Evolutionary conservation across 805 yeast species (phyloP), one percentile per base, ranked within the genome.

Genomic region (Candida easanensis): DNA sequence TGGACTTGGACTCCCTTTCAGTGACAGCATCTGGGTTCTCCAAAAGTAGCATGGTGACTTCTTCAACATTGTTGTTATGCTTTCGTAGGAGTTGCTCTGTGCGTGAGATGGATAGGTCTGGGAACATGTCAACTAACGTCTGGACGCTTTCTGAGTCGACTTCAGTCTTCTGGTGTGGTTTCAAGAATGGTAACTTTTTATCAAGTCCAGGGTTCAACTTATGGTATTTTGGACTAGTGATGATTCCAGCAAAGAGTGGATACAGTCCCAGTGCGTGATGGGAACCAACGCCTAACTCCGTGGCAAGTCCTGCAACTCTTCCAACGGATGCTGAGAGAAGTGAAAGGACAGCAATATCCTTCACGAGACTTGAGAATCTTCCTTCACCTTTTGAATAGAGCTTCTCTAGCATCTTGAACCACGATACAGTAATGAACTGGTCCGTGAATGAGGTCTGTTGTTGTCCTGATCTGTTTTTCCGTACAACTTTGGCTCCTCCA

Each of bases 371-470:
- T 0, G 80, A 68, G 52, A 76, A 73, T 9, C 76, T 55, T 32
- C 84, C 78, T 19, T 65, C 65, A 5, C 87, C 88, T 41, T 72
- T 74, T 9, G 73, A 72, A 62, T 79, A 84, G 41, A 79, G 58
- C 30, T 65, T 68, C 52, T 84, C 91, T 33, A 85, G 54, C 13
- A 62, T 58, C 50, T 78, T 82, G 15, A 82, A 60, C 89, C 89
- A 84, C 10, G 68, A 63, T 1, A 64, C 53, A 17, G 67, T 67
- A 2, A 82, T 77, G 60, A 84, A 85, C 17, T 53, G 56, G 43
- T 77, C 83, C 2, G 79, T 71, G 59, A 84, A 81, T 2, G 56
- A 59, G 4, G 33, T 14, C 18, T 18, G 25, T 6, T 27, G 36
- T 30, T 36, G 44, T 31, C 38, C 39, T 5, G 32, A 20, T 18